Evolutionary conservation across 1,284 basidiomycete genomes (phyloP), one percentile per base, ranked within the genome.

Genomic region (Trametes hirsuta): DNA sequence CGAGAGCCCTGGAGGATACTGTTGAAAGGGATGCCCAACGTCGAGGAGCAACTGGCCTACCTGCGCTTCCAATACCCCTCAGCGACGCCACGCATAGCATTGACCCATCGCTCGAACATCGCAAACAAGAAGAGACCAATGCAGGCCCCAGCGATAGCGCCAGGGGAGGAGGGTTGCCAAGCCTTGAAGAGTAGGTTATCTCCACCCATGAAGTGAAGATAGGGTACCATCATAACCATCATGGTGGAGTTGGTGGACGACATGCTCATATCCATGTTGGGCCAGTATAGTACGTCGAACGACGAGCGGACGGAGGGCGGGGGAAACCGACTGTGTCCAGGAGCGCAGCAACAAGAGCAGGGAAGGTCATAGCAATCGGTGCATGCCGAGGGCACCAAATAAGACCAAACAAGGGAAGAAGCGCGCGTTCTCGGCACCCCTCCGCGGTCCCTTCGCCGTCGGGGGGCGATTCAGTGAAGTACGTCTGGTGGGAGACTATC

Each of bases 81-180:
- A 56, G 84, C 76, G 10, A 78, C 71, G 21, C 79, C 74, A 25
- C 88, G 79, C 58, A 81, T 75, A 0, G 85, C 86, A 12, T 82
- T 74, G 40, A 94, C 70, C 75, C 83, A 86, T 59, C 92, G 79
- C 58, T 93, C 91, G 37, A 91, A 74, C 5, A 93, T 70, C 6
- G 85, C 84, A 34, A 94, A 75, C 24, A 86, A 46, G 67, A 89
- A 79, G 22, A 95, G 77, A 0, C 81, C 87, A 58, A 94, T 79
- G 70, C 86, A 90, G 46, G 91, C 90, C 2, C 90, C 92, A 15
- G 83, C 84, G 30, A 92, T 82, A 0, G 88, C 86, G 34, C 89
- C 91, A 11, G 78, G 66, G 0, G 87, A 86, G 0, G 77, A 79
- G 0, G 93, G 93, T 2, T 75, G 76, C 86, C 90, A 91, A 1